Conservation (phyloP, 495 filamentous ascomycete genomes). For the Xeromyces bisporus region DNA sequence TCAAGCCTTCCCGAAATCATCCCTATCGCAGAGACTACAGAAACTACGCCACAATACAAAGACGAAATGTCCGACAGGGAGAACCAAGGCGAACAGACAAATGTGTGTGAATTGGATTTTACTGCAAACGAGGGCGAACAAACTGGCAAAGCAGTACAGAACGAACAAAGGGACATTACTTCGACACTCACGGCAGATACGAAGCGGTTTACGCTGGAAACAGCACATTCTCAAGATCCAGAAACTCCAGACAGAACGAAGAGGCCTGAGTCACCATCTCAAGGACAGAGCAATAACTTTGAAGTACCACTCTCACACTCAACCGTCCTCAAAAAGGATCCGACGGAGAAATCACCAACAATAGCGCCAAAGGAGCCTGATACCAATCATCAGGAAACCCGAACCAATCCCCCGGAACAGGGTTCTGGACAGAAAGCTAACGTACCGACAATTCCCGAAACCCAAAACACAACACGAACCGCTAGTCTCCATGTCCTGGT, state of each 20-base stretch:
- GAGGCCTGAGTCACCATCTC: too few relatives aligned
- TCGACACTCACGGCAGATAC: background rate
- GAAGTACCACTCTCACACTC: too few relatives aligned
- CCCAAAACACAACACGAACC: too few relatives aligned
- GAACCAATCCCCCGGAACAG: background rate
- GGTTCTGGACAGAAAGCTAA: conserved; percentile 1
- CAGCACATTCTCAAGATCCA: background rate
- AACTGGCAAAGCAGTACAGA: background rate
- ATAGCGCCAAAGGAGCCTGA: background rate
- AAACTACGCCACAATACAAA: too few relatives aligned
- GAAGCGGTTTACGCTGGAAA: background rate
- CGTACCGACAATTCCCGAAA: conserved; percentile 3
- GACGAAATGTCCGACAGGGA: background rate
- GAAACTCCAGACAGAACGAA: too few relatives aligned
- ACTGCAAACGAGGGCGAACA: background rate
- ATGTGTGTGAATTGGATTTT: background rate
- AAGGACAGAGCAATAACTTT: too few relatives aligned
- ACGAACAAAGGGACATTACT: background rate
- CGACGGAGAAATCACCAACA: background rate
- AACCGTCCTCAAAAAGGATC: too few relatives aligned
- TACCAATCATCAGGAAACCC: background rate
- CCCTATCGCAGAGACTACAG: background rate
- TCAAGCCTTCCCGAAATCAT: background rate
- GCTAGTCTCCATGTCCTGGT: conserved; percentile 51
- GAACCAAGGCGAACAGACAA: too few relatives aligned